Evolutionary conservation across 768 basidiomycete genomes (phyloP).

Genomic region (Artomyces pyxidatus): DNA sequence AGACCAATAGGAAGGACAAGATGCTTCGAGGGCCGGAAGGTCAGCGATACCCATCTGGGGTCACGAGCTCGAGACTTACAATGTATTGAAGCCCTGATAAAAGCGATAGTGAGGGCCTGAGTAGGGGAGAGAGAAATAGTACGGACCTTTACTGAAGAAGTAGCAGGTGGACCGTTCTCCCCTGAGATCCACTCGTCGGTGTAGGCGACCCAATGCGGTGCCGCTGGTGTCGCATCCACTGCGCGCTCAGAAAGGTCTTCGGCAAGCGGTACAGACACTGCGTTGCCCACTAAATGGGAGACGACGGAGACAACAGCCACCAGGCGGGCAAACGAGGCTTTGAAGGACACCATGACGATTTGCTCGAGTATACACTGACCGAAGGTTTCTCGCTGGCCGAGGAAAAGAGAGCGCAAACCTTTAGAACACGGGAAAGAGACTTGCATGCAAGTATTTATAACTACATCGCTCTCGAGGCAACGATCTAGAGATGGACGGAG

Average conservation of each 20-base stretch:
- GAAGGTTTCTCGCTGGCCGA: too few relatives aligned
- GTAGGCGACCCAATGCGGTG: conserved; percentile 35
- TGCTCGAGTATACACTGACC: too few relatives aligned
- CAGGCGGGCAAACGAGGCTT: background rate
- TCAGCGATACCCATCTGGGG: background rate
- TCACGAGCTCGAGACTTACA: conserved; percentile 16
- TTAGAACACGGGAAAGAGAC: too few relatives aligned
- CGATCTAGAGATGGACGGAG: too few relatives aligned
- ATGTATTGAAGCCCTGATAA: conserved; percentile 28
- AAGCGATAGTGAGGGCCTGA: background rate
- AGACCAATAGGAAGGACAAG: conserved; percentile 34
- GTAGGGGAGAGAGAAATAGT: background rate
- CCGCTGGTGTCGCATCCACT: conserved; percentile 14
- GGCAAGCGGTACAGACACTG: background rate
- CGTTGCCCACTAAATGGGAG: background rate
- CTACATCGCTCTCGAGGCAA: too few relatives aligned
- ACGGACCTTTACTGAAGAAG: conserved; percentile 25
- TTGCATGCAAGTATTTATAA: too few relatives aligned
- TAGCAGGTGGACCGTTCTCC: conserved; percentile 29
- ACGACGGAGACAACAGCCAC: background rate
- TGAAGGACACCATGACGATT: conserved; percentile 3
- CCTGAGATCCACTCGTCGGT: conserved; percentile 31
- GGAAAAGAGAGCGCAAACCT: too few relatives aligned
- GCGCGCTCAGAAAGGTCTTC: background rate
- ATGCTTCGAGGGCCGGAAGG: conserved; percentile 18